Evolutionary conservation across 805 yeast genomes (phyloP).

Genomic region (Metschnikowia lochheadii): DNA sequence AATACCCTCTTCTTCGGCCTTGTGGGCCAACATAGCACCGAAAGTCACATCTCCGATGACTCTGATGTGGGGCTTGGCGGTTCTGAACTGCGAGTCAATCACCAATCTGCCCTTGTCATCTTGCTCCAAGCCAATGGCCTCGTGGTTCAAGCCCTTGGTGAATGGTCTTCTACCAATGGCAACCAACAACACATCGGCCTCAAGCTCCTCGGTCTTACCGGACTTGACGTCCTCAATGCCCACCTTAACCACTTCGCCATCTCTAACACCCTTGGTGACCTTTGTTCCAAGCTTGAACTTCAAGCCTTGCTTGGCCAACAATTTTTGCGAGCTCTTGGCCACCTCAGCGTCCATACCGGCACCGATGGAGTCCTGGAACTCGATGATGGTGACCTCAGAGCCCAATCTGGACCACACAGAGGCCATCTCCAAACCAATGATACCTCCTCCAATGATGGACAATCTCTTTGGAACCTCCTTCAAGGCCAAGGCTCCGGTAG

Average conservation of each 20-base stretch:
- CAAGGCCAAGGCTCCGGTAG: constrained; percentile 86
- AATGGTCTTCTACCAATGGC: constrained; percentile 99
- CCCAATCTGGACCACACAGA: constrained; percentile 96
- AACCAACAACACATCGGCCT: constrained; percentile 90
- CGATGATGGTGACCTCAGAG: constrained; percentile 89
- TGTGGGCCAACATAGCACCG: constrained; percentile 99
- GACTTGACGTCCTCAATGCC: constrained; percentile 86
- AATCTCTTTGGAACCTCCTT: constrained; percentile 88
- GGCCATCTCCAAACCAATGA: constrained; percentile 99
- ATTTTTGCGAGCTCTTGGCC: constrained; percentile 83
- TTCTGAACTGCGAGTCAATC: constrained; percentile 88
- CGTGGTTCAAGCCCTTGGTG: constrained; percentile 85
- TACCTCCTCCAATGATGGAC: constrained; percentile 98
- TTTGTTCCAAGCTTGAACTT: constrained; percentile 90
- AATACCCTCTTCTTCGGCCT: constrained; percentile 99
- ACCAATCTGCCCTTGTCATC: constrained; percentile 93
- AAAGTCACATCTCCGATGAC: constrained; percentile 98
- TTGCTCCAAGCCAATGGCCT: constrained; percentile 80
- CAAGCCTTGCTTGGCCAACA: constrained; percentile 90
- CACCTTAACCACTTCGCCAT: constrained; percentile 82
- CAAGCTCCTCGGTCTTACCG: constrained; percentile 73
- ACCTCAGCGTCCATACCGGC: constrained; percentile 98
- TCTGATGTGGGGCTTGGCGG: constrained; percentile 89
- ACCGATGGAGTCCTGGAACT: constrained; percentile 87
- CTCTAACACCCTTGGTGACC: constrained; percentile 80